A percentile compares a stretch with the other conserved stretches of the same genome.
phyloP scores from a whole-genome alignment of 306 rosid genomes.

The Dryas octopetala region DNA sequence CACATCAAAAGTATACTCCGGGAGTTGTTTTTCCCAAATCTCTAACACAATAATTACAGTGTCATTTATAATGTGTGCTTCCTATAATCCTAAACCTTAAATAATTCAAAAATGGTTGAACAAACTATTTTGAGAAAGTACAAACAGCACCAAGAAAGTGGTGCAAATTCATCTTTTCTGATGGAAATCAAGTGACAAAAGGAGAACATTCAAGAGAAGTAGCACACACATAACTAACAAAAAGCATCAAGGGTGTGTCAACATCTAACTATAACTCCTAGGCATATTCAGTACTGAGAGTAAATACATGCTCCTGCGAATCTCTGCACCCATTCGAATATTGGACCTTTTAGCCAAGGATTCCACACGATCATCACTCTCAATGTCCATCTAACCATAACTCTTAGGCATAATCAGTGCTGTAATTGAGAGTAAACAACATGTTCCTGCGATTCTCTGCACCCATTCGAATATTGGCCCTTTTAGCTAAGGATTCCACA shows the following conservation, averaged over 20 bases:
- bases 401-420: conserved; percentile 47
- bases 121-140: no score
- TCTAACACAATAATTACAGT: no score
- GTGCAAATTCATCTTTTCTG: no score
- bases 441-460: conserved; percentile 54
- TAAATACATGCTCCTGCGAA: conserved; percentile 56
- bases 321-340: conserved; percentile 50
- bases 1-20: no score
- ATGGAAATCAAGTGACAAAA: no score
- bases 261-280: conserved; percentile 42
- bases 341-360: conserved; percentile 46
- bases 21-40: no score
- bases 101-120: no score
- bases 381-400: conserved; percentile 57
- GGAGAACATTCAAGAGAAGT: no score
- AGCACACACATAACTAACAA: no score
- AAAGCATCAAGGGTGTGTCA: neutral
- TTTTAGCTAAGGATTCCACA: conserved; percentile 48
- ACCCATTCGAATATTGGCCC: conserved; percentile 50
- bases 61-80: no score
- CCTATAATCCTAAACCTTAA: no score
- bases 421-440: conserved; percentile 63
- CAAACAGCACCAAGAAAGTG: no score
- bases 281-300: conserved; percentile 47
- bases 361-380: conserved; percentile 53